Evolutionary conservation across 352 stramenopile genomes (phyloP), one percentile per base, ranked within the genome.

Genomic region (Globisporangium heterothallicum): DNA sequence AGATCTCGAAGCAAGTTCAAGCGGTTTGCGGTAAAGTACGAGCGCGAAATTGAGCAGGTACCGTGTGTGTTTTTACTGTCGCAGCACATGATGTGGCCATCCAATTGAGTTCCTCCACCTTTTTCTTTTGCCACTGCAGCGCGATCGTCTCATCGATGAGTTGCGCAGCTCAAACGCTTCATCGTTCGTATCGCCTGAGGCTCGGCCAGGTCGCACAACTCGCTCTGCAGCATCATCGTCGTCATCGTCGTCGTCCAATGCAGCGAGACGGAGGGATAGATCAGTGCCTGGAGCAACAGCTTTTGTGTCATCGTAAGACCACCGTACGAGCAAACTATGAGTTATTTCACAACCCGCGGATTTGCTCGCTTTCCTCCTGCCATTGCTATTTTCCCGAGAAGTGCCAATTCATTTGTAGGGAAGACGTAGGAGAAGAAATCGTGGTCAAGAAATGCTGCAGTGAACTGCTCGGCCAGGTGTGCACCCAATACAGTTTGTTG

Each of bases 1-100:
- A 66, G 79, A 25, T 93, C 83, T 18, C 79, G 83, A 18, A 92
- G 78, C 59, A 93, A 93, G 36, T 93, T 93, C 55, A 89, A 90
- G 58, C 72, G 80, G 10, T 93, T 93, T 42, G 83, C 78, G 0
- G 83, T 77, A 5, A 91, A 92, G 50, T 93, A 93, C 30, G 83
- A 93, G 54, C 71, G 71, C 12, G 83, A 93, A 48, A 86, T 93
- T 47, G 78, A 93, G 51, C 68, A 88, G 70, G 81, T 90, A 51
- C 36, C 64, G 5, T 50, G 7, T 36, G 8, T 7, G 41, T 42
- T 36, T 47, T 6, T 53, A 13, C 42, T 42, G n/a, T 40, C 36
- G 24, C 14, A 45, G n/a, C n/a, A n/a, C n/a, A n/a, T n/a, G n/a
- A n/a, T n/a, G n/a, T n/a, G n/a, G n/a, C n/a, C n/a, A n/a, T n/a